Evolutionary conservation across 1,284 basidiomycete species (phyloP), one percentile per base, ranked within the genome.

Genomic region (Schizophyllum commune): DNA sequence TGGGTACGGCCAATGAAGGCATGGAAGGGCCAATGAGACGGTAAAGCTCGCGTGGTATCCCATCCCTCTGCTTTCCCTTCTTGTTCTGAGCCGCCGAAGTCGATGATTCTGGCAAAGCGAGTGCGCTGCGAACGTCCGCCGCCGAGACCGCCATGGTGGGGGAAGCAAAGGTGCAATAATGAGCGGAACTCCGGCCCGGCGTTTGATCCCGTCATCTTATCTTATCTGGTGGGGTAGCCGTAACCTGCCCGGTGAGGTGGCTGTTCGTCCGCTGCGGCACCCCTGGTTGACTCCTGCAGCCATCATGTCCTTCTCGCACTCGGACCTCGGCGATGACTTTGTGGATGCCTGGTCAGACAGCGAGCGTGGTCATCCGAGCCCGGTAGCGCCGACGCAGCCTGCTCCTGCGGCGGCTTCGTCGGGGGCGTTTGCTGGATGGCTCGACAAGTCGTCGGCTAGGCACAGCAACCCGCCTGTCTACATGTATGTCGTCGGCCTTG

Each of bases 1-100:
- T 82, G 63, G 88, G 79, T 66, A 88, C 85, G 33, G 86, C 83
- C 52, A 98, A 80, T 0, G 89, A 88, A 1, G 96, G 94, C 5
- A 90, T 89, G 61, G 93, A 92, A 66, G 94, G 88, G 19, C 96
- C 97, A 65, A 99, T 96, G 63, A 99, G 84, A 0, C 92, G 89
- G 73, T 92, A 98, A 2, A 99, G 81, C 74, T 98, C 96, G 65
- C 95, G 82, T 0, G 94, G 90, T 66, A 98, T 96, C 22, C 96
- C 96, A 34, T 94, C 92, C 1, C 90, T 73, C 92, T 93, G 68
- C 81, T 79, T 2, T 52, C 53, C 74, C 73, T 64, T 80, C 81
- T 62, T 75, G 78, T 6, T 69, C 71, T 52, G 78, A 77, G 15
- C 79, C 75, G 2, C 76, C 55, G 72, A 71, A 52, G 73, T 69